Evolutionary conservation across 371 early-diverging fungal species (phyloP), one percentile per base, ranked within the genome.

Genomic region (Blakeslea trispora): DNA sequence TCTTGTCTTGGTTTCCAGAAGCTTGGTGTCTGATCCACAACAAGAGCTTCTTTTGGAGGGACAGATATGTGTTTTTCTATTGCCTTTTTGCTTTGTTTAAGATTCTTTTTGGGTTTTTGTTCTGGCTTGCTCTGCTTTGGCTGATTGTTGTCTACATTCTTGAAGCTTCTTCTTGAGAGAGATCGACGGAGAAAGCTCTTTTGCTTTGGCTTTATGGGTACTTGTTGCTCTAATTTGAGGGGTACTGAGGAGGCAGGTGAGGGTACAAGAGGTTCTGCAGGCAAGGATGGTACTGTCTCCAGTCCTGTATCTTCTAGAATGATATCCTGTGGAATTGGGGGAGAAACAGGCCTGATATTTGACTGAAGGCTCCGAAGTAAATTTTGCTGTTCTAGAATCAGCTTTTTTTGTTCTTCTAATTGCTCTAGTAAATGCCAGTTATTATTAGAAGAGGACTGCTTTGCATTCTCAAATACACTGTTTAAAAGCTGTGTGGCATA

Each of bases 1-100:
- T 45, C 52, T 19, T 64, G 55, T 45, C 64, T 49, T 13, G 64
- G 64, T 42, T 50, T 59, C 64, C 64, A 64, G 24, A 64, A 64
- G 4, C 49, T 49, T 9, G 62, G 56, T 8, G 31, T 24, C 24
- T 13, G 47, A 22, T 39, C 49, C 39, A 28, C 28, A 15, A 31
- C 23, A 11, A 9, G 0, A 7, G 28, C 2, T 18, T 11, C 24
- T 11, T 10, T 24, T 15, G 18, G 34, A 28, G 3, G 7, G 28
- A 5, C 45, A 13, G 43, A 14, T 41, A 15, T 47, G 21, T 14
- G 6, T n/a, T 14, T 31, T 32, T 11, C 17, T 17, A n/a, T 21
- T 21, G 19, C 19, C 43, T 28, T 43, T 5, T 19, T 50, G 1
- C n/a, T 17, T 31, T 48, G 18, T 5, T 39, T 23, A 7, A 39